A percentile compares a stretch with the other conserved stretches of the same genome.
Conservation (phyloP, 2,329 filamentous ascomycete genomes). For the Thermomyces lanuginosus region DNA sequence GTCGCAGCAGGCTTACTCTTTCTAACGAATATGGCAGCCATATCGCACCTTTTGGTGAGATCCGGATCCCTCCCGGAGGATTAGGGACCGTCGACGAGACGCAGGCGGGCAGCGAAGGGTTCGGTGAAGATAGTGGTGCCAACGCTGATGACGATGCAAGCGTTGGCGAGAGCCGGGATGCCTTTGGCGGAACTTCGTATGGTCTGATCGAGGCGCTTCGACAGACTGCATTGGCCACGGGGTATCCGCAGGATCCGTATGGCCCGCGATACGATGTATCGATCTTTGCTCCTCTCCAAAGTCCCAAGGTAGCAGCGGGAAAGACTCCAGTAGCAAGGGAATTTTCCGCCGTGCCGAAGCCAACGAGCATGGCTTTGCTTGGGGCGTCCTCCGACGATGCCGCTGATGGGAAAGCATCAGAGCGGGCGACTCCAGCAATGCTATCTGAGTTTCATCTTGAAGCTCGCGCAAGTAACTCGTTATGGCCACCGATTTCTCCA, state of each 20-base stretch:
- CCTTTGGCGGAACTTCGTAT: constrained; percentile 21
- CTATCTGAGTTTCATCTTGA: constrained; percentile 25
- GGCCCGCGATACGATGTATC: constrained; percentile 5
- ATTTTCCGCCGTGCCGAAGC: constrained; percentile 13
- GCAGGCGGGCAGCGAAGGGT: constrained; percentile 21
- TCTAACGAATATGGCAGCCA: constrained; percentile 48
- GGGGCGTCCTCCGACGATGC: constrained; percentile 7
- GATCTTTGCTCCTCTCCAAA: constrained; percentile 8
- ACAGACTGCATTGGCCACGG: constrained; percentile 11
- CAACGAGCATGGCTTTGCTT: constrained; percentile 16
- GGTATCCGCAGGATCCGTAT: constrained; percentile 9
- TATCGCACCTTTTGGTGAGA: constrained; percentile 44
- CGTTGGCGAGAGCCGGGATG: constrained; percentile 19
- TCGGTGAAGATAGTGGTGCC: constrained; percentile 20
- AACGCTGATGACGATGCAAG: constrained; percentile 26
- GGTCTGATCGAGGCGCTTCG: constrained; percentile 21
- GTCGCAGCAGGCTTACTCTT: constrained; percentile 43
- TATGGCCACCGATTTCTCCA: constrained; percentile 6
- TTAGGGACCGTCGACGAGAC: constrained; percentile 30
- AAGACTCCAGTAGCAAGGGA: constrained; percentile 7
- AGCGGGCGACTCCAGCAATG: constrained; percentile 21
- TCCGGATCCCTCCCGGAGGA: constrained; percentile 23
- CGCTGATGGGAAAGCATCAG: constrained; percentile 7
- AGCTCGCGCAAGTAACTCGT: constrained; percentile 16
- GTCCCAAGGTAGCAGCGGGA: no score